Evolutionary conservation across 2,329 filamentous ascomycete genomes (phyloP).

Genomic region (Aureobasidium sp.): DNA sequence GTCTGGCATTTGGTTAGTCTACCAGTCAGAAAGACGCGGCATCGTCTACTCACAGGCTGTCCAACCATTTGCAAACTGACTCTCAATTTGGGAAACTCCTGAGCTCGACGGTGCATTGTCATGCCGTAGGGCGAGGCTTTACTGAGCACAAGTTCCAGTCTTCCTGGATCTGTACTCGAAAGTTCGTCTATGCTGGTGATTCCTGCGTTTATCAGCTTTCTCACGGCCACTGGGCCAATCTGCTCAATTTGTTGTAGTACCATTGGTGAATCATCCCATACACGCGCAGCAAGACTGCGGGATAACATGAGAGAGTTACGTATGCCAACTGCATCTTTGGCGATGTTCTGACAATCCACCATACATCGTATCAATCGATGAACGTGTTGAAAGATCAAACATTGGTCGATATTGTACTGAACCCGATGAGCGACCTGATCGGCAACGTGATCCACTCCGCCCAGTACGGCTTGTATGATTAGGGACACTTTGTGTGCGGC

Average conservation of each 20-base stretch:
- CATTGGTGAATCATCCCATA: conserved; percentile 73
- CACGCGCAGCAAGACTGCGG: conserved; percentile 63
- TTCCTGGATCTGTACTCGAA: conserved; percentile 54
- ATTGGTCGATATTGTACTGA: conserved; percentile 54
- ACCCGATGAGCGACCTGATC: conserved; percentile 48
- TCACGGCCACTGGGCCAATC: conserved; percentile 66
- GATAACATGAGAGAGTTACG: conserved; percentile 67
- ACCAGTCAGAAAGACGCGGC: neutral
- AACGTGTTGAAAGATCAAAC: conserved; percentile 57
- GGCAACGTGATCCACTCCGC: conserved; percentile 54
- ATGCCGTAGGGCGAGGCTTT: conserved; percentile 78
- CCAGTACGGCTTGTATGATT: conserved; percentile 67
- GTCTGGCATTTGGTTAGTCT: conserved; percentile 19
- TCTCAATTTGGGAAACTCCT: conserved; percentile 61
- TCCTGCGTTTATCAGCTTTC: conserved; percentile 63
- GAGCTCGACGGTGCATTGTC: conserved; percentile 56
- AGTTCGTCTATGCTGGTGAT: conserved; percentile 66
- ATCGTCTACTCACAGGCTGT: conserved; percentile 31
- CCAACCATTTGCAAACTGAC: conserved; percentile 45
- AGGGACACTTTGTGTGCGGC: conserved; percentile 68
- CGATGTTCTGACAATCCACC: conserved; percentile 59
- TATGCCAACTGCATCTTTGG: conserved; percentile 57
- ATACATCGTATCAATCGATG: conserved; percentile 66
- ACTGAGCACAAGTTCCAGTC: conserved; percentile 68
- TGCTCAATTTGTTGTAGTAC: conserved; percentile 77